These are phyloP conservation scores for Taphrina pruni DNA, from an alignment of 1,139 yeast species.

Conservation along the genomic window DNA sequence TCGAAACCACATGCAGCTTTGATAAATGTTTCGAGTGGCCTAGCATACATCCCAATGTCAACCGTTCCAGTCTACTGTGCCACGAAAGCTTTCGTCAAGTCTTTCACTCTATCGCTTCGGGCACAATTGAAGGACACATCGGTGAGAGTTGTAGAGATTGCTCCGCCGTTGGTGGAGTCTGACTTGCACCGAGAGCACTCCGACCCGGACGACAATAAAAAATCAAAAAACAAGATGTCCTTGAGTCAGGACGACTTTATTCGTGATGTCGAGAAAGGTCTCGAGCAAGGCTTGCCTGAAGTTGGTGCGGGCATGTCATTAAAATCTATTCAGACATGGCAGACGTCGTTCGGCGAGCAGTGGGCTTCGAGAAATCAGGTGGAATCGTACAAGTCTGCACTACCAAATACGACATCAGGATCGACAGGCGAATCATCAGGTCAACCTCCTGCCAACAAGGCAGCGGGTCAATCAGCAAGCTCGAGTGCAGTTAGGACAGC, in stretches of 20 bases:
- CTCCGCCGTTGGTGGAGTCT: conserved; percentile 27
- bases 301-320: conserved; percentile 31
- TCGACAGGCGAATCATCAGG: background rate
- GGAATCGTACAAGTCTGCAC: background rate
- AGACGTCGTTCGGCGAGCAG: conserved; percentile 19
- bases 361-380: conserved; percentile 15
- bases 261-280: conserved; percentile 16
- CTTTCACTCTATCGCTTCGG: conserved; percentile 35
- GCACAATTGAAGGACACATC: conserved; percentile 31
- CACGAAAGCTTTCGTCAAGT: conserved; percentile 26
- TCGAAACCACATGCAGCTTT: conserved; percentile 8
- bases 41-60: conserved; percentile 25
- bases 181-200: conserved; percentile 22
- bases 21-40: conserved; percentile 22
- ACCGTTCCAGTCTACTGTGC: conserved; percentile 17
- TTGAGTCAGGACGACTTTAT: conserved; percentile 26
- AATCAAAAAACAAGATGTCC: conserved; percentile 20
- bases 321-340: conserved; percentile 11
- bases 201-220: conserved; percentile 29
- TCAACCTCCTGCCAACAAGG: background rate
- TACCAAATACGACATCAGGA: background rate
- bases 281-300: conserved; percentile 22
- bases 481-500: conserved; percentile 10
- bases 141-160: conserved; percentile 18
- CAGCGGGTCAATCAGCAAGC: background rate